These are phyloP conservation scores for Yarrowia divulgata DNA, from an alignment of 805 yeast species.

Conservation along the genomic window DNA sequence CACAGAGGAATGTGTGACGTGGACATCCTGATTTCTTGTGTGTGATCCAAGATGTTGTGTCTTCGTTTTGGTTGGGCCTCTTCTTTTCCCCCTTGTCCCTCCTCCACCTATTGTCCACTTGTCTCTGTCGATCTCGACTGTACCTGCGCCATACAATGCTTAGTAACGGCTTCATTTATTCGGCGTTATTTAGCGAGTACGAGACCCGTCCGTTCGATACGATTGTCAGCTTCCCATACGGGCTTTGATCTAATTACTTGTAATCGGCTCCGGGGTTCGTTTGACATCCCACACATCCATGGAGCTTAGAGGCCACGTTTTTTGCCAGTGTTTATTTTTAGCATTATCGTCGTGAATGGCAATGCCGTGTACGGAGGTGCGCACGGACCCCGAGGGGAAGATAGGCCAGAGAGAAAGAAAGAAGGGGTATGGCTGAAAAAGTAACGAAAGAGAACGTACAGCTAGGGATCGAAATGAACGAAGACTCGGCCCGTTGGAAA, in stretches of 20 bases:
- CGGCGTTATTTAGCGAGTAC: conserved; percentile 14
- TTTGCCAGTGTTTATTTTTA: conserved; percentile 6
- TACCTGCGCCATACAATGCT: conserved; percentile 29
- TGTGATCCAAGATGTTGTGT: too few relatives aligned
- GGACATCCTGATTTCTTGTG: too few relatives aligned
- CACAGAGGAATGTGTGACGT: too few relatives aligned
- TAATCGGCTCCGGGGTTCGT: too few relatives aligned
- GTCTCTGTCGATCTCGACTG: conserved; percentile 1
- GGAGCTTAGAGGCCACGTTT: conserved; percentile 1
- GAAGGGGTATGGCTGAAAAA: conserved; percentile 4
- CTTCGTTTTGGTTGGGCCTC: too few relatives aligned
- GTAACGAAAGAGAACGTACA: not conserved
- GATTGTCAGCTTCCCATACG: not conserved
- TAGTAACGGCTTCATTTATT: not conserved
- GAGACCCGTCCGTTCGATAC: not conserved
- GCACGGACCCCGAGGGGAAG: not conserved
- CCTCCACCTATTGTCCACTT: not conserved
- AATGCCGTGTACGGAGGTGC: not conserved
- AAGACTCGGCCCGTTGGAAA: too few relatives aligned
- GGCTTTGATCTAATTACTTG: too few relatives aligned
- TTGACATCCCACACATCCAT: not conserved
- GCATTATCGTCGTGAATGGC: not conserved
- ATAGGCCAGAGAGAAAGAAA: too few relatives aligned
- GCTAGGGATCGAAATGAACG: not conserved
- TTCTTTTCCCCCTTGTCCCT: too few relatives aligned